Evolutionary conservation across 148 eudicot genomes (phyloP), one percentile per base, ranked within the genome.

Genomic region (Nyssa sinensis): DNA sequence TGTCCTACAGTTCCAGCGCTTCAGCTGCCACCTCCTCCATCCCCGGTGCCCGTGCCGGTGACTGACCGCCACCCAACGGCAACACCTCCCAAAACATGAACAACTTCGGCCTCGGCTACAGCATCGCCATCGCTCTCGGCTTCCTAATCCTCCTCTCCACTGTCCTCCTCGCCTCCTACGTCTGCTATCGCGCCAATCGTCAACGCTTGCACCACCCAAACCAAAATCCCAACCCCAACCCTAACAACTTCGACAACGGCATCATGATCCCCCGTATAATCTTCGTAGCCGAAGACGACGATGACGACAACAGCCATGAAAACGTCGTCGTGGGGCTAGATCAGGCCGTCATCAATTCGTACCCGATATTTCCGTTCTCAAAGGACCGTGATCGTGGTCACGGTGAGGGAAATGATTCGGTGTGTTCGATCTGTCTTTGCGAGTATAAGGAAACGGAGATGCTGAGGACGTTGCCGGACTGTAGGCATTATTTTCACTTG

Each of bases 401-500:
- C 17, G 77, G 25, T 7, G 72, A 67, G 16, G 69, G 59, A 4
- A 67, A 65, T 25, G 80, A 86, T 24, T 61, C 75, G 4, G 78
- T 79, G 58, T 94, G 98, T 66, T 78, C 98, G 32, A 94, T 94
- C 33, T 94, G 98, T 68, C 41, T 94, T 67, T 94, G 91, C 39
- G 98, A 94, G 49, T 94, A 94, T 24, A 88, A 83, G 57, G 97
- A 94, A 2, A 75, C 77, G 12, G 97, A 91, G 83, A 94, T 91
- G 95, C 58, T 94, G 55, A 71, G 97, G 71, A 87, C 91, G 90
- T 79, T 94, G 87, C 98, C 98, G 29, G 97, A 94, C 70, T 94
- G 98, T 74, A 78, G 76, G 39, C 98, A 91, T 70, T 83, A 62
- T 31, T 94, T 94, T 47, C 97, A 94, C 75, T 35, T 88, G 35